Conservation (phyloP, 116 monocot genomes). For the Dioscorea cayenensis region DNA sequence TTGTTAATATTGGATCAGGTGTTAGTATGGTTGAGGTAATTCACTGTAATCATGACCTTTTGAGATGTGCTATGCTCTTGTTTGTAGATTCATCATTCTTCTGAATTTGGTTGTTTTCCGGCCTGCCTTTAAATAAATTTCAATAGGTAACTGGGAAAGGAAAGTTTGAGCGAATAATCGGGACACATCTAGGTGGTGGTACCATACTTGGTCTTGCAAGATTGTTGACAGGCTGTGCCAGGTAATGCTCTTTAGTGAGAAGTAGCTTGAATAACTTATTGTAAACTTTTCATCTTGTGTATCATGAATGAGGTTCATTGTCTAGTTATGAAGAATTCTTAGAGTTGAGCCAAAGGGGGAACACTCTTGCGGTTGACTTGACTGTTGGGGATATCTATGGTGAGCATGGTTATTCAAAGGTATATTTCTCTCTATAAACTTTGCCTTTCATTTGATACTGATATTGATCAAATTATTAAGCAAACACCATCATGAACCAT, state of each 20-base stretch:
- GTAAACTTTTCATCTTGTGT: background rate
- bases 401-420: constrained; percentile 49
- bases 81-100: background rate
- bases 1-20: constrained; percentile 78
- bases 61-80: background rate
- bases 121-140: background rate
- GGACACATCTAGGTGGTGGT: constrained; percentile 72
- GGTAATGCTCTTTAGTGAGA: constrained; percentile 17
- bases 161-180: constrained; percentile 75
- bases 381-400: constrained; percentile 78
- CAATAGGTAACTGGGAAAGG: constrained; percentile 63
- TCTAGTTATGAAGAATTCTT: constrained; percentile 69
- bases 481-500: too few species aligned
- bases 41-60: background rate
- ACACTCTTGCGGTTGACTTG: constrained; percentile 59
- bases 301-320: constrained; percentile 1
- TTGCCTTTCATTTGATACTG: background rate
- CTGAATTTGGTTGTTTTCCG: background rate
- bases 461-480: too few species aligned
- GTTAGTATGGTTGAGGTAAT: constrained; percentile 75
- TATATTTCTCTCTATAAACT: background rate
- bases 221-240: constrained; percentile 56
- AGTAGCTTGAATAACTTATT: background rate
- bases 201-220: constrained; percentile 72
- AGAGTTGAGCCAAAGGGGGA: constrained; percentile 60